Conservation (phyloP, 148 eudicot species). For the Hydrangea macrophylla region DNA sequence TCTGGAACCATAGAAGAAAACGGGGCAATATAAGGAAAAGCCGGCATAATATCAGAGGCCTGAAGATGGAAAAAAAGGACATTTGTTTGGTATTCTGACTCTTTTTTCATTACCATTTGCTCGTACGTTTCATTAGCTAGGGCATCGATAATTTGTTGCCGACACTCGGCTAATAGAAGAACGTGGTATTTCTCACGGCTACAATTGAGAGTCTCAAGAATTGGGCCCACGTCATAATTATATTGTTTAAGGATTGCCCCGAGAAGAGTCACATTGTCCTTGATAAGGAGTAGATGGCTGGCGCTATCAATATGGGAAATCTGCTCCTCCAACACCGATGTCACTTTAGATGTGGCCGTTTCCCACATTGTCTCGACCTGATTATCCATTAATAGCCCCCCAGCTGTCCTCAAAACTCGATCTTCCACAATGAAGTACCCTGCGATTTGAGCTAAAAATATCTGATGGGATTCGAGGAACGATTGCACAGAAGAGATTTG, state of each 20-base stretch:
- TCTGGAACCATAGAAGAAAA: conserved; percentile 93
- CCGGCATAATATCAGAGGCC: conserved; percentile 84
- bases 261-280: conserved; percentile 88
- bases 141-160: conserved; percentile 58
- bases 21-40: conserved; percentile 89
- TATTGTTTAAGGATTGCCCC: conserved; percentile 73
- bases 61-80: conserved; percentile 80
- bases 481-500: conserved; percentile 66
- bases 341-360: conserved; percentile 65
- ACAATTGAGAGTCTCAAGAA: conserved; percentile 58
- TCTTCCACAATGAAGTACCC: conserved; percentile 93
- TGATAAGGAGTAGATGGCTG: conserved; percentile 65
- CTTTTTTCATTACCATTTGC: conserved; percentile 84
- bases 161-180: conserved; percentile 76
- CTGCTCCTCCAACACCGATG: conserved; percentile 62
- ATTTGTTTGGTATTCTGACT: conserved; percentile 72
- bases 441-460: conserved; percentile 67
- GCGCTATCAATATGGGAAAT: conserved; percentile 61
- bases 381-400: conserved; percentile 60
- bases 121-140: conserved; percentile 57
- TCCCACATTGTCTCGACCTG: conserved; percentile 98
- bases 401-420: conserved; percentile 85
- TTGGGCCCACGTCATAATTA: conserved; percentile 68
- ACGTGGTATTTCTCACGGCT: conserved; percentile 77
- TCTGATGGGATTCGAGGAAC: conserved; percentile 80